Conservation (phyloP, 192 early-diverging fungal species). For the Dissophora globulifera region DNA sequence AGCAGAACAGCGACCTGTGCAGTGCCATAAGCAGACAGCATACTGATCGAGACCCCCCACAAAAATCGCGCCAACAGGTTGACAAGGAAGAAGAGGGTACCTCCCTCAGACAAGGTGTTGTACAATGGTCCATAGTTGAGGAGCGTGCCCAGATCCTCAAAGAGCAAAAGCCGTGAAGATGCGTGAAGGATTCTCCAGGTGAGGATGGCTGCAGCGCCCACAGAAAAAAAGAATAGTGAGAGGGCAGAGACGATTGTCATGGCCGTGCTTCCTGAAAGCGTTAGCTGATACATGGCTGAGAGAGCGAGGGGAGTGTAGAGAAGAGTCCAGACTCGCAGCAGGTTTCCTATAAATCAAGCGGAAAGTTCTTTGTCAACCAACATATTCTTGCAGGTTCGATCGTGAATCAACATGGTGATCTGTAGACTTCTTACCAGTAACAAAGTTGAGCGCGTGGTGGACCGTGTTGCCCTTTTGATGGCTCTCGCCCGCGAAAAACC, state of each 20-base stretch:
- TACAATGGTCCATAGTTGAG: slow-evolving; percentile 60
- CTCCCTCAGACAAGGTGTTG: slow-evolving; percentile 58
- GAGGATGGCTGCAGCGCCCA: slow-evolving; percentile 40
- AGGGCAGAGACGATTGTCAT: slow-evolving; percentile 45
- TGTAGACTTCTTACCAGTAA: slow-evolving; percentile 19
- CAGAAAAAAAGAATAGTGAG: slow-evolving; percentile 46
- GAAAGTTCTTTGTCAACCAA: not conserved
- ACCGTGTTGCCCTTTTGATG: slow-evolving; percentile 46
- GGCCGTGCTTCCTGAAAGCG: slow-evolving; percentile 38
- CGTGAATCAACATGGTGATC: too few species aligned
- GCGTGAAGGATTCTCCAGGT: slow-evolving; percentile 53
- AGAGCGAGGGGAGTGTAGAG: slow-evolving; percentile 57
- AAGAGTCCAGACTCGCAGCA: slow-evolving; percentile 51
- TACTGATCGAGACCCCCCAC: slow-evolving; percentile 47
- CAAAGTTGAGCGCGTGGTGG: slow-evolving; percentile 44
- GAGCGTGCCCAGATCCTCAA: slow-evolving; percentile 50
- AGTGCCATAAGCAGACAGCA: slow-evolving; percentile 55
- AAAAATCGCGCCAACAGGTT: slow-evolving; percentile 47
- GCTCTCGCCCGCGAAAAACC: slow-evolving; percentile 18
- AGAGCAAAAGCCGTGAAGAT: slow-evolving; percentile 36
- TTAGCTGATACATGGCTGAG: slow-evolving; percentile 60
- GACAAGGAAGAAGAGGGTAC: slow-evolving; percentile 51
- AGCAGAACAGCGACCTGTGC: slow-evolving; percentile 57
- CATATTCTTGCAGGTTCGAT: not conserved
- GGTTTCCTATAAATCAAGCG: slow-evolving; percentile 35